Conservation (phyloP, 2,329 filamentous ascomycete species). For the Sarocladiaceae sp. region DNA sequence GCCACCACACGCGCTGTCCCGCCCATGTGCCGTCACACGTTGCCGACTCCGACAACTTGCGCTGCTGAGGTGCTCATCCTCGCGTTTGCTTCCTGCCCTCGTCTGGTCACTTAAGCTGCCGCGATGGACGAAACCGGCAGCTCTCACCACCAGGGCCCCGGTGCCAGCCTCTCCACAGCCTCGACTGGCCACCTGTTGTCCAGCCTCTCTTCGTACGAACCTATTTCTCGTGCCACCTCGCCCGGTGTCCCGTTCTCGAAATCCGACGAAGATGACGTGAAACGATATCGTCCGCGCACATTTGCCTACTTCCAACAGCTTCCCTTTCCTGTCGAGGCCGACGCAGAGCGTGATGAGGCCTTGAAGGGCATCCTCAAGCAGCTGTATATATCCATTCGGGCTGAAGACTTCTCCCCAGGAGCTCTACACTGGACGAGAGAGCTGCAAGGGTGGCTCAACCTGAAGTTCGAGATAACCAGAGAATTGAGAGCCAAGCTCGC, state of each 20-base stretch:
- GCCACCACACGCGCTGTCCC: too few species aligned
- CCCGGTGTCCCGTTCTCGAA: conserved; percentile 59
- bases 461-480: conserved; percentile 95
- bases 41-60: not conserved
- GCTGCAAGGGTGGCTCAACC: conserved; percentile 86
- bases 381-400: conserved; percentile 83
- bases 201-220: conserved; percentile 47
- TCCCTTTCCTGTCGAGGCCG: conserved; percentile 81
- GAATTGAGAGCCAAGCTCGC: conserved; percentile 77
- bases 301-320: conserved; percentile 90
- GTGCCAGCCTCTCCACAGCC: conserved; percentile 23
- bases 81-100: not conserved
- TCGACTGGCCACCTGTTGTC: conserved; percentile 24
- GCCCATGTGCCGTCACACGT: not conserved
- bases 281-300: conserved; percentile 75
- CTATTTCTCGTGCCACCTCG: conserved; percentile 79
- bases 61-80: not conserved
- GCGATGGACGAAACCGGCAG: conserved; percentile 34
- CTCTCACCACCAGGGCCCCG: conserved; percentile 23
- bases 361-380: conserved; percentile 86
- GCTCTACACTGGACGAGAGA: conserved; percentile 96
- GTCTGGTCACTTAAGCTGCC: conserved; percentile 4
- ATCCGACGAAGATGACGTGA: conserved; percentile 44
- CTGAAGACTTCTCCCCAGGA: conserved; percentile 89
- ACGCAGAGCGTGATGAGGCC: conserved; percentile 68